Evolutionary conservation across 768 basidiomycete genomes (phyloP).

Genomic region (Chalciporus chontae): DNA sequence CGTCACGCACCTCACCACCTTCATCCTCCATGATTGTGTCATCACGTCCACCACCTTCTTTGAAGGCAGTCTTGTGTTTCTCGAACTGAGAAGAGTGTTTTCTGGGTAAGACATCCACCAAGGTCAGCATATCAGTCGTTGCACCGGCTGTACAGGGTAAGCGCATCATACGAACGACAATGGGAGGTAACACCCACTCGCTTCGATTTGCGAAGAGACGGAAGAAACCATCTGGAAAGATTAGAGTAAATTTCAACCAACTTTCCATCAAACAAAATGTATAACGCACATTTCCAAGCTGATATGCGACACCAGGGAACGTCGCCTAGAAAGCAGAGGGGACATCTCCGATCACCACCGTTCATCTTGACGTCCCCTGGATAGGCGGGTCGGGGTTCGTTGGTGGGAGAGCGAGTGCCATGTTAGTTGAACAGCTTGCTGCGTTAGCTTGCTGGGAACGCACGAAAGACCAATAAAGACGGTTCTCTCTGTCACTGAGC

Average conservation of each 20-base stretch:
- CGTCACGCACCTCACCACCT: background rate
- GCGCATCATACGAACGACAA: background rate
- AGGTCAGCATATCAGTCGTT: background rate
- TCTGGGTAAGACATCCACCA: constrained; percentile 30
- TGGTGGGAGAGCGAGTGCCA: no score
- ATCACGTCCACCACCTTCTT: constrained; percentile 63
- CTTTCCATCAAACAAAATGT: background rate
- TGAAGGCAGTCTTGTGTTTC: constrained; percentile 72
- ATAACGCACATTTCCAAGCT: constrained; percentile 59
- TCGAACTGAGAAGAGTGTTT: constrained; percentile 83
- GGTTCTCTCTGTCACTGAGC: no score
- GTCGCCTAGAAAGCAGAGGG: constrained; percentile 84
- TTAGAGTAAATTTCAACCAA: background rate
- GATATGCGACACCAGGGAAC: constrained; percentile 84
- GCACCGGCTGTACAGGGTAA: constrained; percentile 48
- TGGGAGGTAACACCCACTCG: constrained; percentile 12
- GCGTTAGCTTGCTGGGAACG: no score
- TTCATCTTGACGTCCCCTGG: no score
- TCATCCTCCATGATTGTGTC: constrained; percentile 39
- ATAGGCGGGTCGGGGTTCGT: no score
- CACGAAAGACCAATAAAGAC: no score
- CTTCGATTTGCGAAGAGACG: constrained; percentile 57
- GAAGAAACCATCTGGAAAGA: constrained; percentile 55
- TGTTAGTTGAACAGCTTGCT: no score
- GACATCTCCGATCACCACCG: constrained; percentile 85